Base-by-base conservation (phyloP, 495 filamentous ascomycete species). In the Hyaloscypha variabilis region DNA sequence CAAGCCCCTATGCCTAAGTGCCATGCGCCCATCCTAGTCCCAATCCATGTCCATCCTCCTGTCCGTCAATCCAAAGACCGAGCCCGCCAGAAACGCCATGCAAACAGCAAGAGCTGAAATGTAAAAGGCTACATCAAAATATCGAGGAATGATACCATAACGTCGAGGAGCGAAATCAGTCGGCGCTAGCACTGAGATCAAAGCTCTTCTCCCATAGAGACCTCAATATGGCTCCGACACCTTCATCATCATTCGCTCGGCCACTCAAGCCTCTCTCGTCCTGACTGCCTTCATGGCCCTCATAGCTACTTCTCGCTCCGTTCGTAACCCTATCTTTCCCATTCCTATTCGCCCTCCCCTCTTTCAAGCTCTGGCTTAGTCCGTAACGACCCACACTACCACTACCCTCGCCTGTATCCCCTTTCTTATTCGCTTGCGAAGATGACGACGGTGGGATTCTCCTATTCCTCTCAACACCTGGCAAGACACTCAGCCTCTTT, bases 191-290 rank as follows among this genome's bases (percentile, higher is more conserved):
- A 58, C 79, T 76, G 54, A 85, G 74, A 66, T 84, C 81, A 69
- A 78, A 71, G 51, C 71, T 82, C 78, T 82, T 83, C 25, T 86
- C 82, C 83, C 83, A 86, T 60, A 86, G 74, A 66, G 78, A 81
- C 34, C 81, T 74, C 58, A 86, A 68, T 28, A 84, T 66, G 14
- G 81, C 73, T 17, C 77, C 66, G 19, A 82, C 79, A 8, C 75
- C 77, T 19, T 79, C 77, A 51, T 83, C 81, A 30, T 71, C 64
- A 23, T 73, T 75, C 2, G 74, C 77, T 29, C 77, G 78, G 65
- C 79, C 82, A 1, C 69, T n/a, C 28, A 11, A 28, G 2, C 60
- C 50, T 0, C 71, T 66, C 10, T 77, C 77, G 23, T 76, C 67
- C 5, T 69, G 70, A 58, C 74, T 72, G 2, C 71, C 67, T 19